A percentile compares a stretch with the other conserved stretches of the same genome.
phyloP scores from a whole-genome alignment of 306 rosid species.

The Malus fusca region DNA sequence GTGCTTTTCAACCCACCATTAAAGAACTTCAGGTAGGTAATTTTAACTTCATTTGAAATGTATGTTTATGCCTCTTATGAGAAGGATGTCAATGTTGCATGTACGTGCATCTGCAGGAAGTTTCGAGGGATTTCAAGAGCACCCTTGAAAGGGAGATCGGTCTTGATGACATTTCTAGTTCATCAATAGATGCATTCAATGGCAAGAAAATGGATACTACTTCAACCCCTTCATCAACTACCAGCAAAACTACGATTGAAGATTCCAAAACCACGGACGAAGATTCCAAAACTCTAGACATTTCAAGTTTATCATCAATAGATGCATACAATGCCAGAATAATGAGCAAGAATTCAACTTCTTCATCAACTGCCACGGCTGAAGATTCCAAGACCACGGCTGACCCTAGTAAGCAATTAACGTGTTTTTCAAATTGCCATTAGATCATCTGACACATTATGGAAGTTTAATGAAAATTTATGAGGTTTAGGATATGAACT shows the following conservation, averaged over 20 bases:
- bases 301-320: constrained; percentile 38
- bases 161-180: constrained; percentile 68
- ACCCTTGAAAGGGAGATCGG: constrained; percentile 98
- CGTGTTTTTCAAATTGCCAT: not conserved
- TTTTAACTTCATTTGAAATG: not conserved
- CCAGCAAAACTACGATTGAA: not conserved
- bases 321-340: constrained; percentile 31
- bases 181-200: constrained; percentile 37
- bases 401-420: constrained; percentile 65
- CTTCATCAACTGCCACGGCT: constrained; percentile 35
- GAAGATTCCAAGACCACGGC: constrained; percentile 37
- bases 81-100: constrained; percentile 18
- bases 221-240: constrained; percentile 15
- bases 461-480: not conserved
- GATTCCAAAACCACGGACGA: constrained; percentile 12
- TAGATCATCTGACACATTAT: not conserved
- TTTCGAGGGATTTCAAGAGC: constrained; percentile 90
- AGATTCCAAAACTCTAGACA: constrained; percentile 22
- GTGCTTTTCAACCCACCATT: constrained; percentile 96
- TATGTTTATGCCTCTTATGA: constrained; percentile 2
- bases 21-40: constrained; percentile 82
- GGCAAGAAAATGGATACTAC: constrained; percentile 23
- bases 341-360: constrained; percentile 29
- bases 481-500: not conserved
- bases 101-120: constrained; percentile 46